Conservation (phyloP, 352 stramenopile genomes). For the Phytophthora sojae region DNA sequence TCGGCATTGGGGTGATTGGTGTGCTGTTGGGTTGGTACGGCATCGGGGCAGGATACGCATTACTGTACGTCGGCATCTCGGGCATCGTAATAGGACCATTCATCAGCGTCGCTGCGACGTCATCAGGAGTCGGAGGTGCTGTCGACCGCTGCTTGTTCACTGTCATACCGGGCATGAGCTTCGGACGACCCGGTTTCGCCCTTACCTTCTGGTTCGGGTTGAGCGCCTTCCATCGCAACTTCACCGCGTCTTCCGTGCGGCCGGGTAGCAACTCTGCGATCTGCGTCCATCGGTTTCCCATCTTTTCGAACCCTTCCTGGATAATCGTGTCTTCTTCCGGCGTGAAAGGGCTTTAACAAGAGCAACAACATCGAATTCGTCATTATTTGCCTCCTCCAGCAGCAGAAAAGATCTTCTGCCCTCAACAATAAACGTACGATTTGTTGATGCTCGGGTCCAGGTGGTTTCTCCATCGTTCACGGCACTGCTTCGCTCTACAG, state of each 20-base stretch:
- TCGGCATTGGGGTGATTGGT: constrained; percentile 27
- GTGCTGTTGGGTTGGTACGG: constrained; percentile 31
- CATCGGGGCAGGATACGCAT: constrained; percentile 26
- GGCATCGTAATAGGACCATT: constrained; percentile 39
- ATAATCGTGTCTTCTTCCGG: constrained; percentile 95
- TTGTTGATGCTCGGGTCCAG: constrained; percentile 94
- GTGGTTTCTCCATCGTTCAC: constrained; percentile 97
- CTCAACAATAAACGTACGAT: constrained; percentile 44
- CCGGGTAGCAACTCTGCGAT: constrained; percentile 89
- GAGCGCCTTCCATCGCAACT: constrained; percentile 83
- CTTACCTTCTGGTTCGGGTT: constrained; percentile 72
- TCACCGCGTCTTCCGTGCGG: constrained; percentile 89
- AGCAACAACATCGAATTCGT: neutral
- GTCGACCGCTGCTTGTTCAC: constrained; percentile 53
- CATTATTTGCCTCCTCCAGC: constrained; percentile 2
- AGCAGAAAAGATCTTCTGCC: neutral
- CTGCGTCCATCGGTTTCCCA: constrained; percentile 96
- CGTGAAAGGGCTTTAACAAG: constrained; percentile 68
- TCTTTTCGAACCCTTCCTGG: constrained; percentile 87
- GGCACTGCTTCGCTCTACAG: constrained; percentile 92
- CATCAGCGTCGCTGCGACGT: constrained; percentile 62
- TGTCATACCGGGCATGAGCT: constrained; percentile 63
- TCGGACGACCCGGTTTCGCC: constrained; percentile 66
- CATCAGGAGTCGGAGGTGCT: constrained; percentile 58
- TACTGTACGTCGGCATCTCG: constrained; percentile 27